Base-by-base conservation (phyloP, 2,329 filamentous ascomycete genomes). In the Neofusicoccum umdonicola region DNA sequence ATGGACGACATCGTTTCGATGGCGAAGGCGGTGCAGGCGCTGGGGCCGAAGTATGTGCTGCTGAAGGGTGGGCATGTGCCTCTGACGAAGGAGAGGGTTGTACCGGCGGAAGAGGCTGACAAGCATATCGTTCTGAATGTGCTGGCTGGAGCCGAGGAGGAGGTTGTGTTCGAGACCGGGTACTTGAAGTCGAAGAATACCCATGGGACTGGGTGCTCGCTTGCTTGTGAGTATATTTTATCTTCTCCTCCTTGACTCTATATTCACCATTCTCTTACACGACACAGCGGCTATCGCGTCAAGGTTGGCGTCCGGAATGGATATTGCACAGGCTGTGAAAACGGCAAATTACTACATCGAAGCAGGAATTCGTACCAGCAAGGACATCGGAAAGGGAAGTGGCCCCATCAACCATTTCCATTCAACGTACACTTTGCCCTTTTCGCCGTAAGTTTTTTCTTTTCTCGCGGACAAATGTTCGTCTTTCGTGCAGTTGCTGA, bases 31-130 rank as follows among this genome's bases (percentile, higher is more conserved):
- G 82, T 97, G 7, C 85, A 87, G 44, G 74, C 77, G 1, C 80
- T 96, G 0, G 93, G 93, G 0, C 89, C 93, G 0, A 85, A 86
- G 68, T 93, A 90, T 80, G 90, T 97, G 35, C 83, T 98, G 9
- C 82, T 97, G 65, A 98, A 98, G 78, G 94, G 94, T 47, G 94
- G 94, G 0, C 95, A 98, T 78, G 77, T 90, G n/a, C 93, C 94
- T 1, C 85, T 98, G 68, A 88, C 84, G 4, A 83, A 81, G 57
- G 85, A 89, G 54, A 82, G 87, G 22, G 82, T 81, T 5, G 83
- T 85, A 0, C 89, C 91, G 0, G 81, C 78, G 50, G 79, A 75
- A 0, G 81, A 87, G 1, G 82, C 82, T 7, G 87, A 93, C 58
- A 85, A 81, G 57, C 80, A 87, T 31, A 71, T 90, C 2, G 87